Evolutionary conservation across 148 eudicot genomes (phyloP).

Genomic region (Hydrangea macrophylla): DNA sequence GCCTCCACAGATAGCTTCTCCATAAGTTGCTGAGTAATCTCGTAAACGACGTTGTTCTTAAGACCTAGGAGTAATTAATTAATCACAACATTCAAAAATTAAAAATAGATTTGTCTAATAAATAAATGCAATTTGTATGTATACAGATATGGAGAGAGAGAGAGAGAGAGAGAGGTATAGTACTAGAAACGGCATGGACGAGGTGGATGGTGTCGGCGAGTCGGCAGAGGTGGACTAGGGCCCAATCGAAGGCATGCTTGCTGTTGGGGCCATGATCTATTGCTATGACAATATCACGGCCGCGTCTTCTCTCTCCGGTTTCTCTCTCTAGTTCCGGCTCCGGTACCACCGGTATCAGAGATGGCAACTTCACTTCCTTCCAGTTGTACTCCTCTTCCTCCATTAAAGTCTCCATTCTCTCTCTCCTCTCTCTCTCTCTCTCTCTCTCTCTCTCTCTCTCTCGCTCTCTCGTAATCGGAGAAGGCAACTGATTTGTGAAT

Average conservation of each 20-base stretch:
- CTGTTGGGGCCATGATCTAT: slow-evolving; percentile 81
- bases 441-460: not conserved
- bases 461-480: not conserved
- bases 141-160: too few relatives aligned
- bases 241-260: slow-evolving; percentile 94
- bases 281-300: slow-evolving; percentile 64
- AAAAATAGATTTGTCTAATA: too few relatives aligned
- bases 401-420: slow-evolving; percentile 31
- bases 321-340: slow-evolving; percentile 65
- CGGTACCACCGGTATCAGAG: slow-evolving; percentile 39
- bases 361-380: slow-evolving; percentile 55
- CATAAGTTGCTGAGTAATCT: too few relatives aligned
- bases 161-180: too few relatives aligned
- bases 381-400: slow-evolving; percentile 57
- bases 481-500: not conserved
- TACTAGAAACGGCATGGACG: too few relatives aligned
- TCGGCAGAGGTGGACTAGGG: slow-evolving; percentile 41
- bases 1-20: too few relatives aligned
- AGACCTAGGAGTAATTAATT: too few relatives aligned
- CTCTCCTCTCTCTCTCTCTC: not conserved
- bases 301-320: slow-evolving; percentile 65
- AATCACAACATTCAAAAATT: too few relatives aligned
- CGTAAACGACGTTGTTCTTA: too few relatives aligned
- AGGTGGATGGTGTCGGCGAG: too few relatives aligned
- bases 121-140: too few relatives aligned